Base-by-base conservation (phyloP, 371 early-diverging fungal species). In the Saksenaea vasiformis region DNA sequence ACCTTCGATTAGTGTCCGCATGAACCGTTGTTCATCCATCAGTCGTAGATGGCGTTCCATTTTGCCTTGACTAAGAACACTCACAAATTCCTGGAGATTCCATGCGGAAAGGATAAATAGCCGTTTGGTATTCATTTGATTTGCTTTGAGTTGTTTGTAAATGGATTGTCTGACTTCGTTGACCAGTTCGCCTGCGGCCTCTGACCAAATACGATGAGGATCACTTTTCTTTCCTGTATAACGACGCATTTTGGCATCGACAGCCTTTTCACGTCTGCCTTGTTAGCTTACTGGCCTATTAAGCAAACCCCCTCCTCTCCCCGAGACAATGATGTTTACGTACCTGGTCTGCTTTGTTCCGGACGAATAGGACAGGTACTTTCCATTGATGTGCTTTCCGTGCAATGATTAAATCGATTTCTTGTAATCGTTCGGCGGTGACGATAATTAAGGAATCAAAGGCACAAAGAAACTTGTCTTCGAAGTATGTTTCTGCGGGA, bases 361-460 rank as follows among this genome's bases (percentile, higher is more conserved):
- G 71, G 17, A 81, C 77, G 56, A 73, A 74, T 15, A 81, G 41
- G 1, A 78, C 68, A 1, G 81, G 78, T 1, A 81, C 72, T 7
- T 63, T 58, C 19, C 60, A 69, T 37, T 81, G 62, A 47, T 76
- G 68, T 34, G 81, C 81, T 36, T 71, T 56, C 27, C 60, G 57
- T 5, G 81, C 77, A 57, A 81, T 71, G 28, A 60, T 56, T 19
- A 76, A 60, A 54, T 81, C 81, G 43, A 64, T 67, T 54, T 72
- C 68, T 44, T 70, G 61, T 1, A 80, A 76, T 78, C 81, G 66
- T 55, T 82, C 77, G 9, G 79, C 75, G n/a, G 68, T 66, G 14
- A 82, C 82, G 58, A 82, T 72, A 11, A 82, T 68, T 9, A 82
- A 61, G 14, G 79, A 66, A 69, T 82, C 82, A 68, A 82, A 82